Evolutionary conservation across 768 basidiomycete species (phyloP).

Genomic region (Amanita fuliginea): DNA sequence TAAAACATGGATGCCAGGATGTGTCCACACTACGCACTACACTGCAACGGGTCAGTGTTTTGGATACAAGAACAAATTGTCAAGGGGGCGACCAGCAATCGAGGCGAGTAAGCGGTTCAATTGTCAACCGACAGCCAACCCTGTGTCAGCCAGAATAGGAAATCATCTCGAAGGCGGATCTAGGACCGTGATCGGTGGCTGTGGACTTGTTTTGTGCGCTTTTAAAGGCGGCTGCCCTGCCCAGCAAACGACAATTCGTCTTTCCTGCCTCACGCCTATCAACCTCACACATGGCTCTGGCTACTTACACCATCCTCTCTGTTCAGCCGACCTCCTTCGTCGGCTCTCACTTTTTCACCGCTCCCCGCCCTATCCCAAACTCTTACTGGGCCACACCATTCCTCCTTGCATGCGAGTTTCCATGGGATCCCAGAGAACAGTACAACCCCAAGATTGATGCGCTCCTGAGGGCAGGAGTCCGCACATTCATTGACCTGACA

Average conservation of each 20-base stretch:
- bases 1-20: no score
- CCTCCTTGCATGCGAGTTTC: slow-evolving; percentile 75
- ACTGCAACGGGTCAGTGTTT: no score
- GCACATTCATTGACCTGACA: slow-evolving; percentile 80
- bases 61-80: no score
- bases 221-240: background rate
- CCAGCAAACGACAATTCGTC: background rate
- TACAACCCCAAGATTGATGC: slow-evolving; percentile 62
- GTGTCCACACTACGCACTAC: no score
- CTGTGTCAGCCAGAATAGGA: background rate
- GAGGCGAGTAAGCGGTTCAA: no score
- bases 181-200: background rate
- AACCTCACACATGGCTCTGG: background rate
- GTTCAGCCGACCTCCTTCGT: background rate
- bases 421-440: slow-evolving; percentile 52
- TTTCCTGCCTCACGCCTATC: background rate
- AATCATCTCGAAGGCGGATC: background rate
- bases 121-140: background rate
- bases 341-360: background rate
- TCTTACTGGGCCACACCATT: slow-evolving; percentile 73
- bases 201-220: background rate
- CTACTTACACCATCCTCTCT: background rate
- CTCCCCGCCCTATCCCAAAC: slow-evolving; percentile 60
- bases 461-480: slow-evolving; percentile 58
- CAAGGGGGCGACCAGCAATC: no score